These are phyloP conservation scores for Thoreauomyces humboldtii DNA, from an alignment of 192 early-diverging fungal genomes.

Conservation along the genomic window DNA sequence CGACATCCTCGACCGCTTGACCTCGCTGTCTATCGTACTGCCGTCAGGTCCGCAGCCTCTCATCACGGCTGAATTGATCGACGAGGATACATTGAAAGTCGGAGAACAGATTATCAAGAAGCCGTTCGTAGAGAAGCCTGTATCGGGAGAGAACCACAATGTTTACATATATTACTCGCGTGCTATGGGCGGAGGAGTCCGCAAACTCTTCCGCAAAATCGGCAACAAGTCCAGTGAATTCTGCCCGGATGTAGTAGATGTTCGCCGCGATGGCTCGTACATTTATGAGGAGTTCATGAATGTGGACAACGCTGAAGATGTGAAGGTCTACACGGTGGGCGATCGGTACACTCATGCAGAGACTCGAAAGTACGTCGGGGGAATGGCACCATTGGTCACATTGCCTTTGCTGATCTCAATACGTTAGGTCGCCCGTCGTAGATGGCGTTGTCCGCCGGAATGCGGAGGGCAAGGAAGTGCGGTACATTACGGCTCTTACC, in stretches of 20 bases:
- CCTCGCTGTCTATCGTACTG: conserved; percentile 39
- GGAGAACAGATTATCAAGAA: conserved; percentile 72
- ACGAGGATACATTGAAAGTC: conserved; percentile 65
- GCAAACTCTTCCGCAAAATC: conserved; percentile 53
- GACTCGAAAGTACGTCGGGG: conserved; percentile 73
- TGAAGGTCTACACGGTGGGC: conserved; percentile 97
- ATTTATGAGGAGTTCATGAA: conserved; percentile 95
- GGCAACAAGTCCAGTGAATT: conserved; percentile 96
- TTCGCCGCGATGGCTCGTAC: conserved; percentile 77
- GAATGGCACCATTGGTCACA: neutral
- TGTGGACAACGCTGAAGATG: conserved; percentile 93
- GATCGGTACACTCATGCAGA: conserved; percentile 89
- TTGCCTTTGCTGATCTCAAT: too few relatives aligned
- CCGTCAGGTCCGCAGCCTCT: conserved; percentile 5
- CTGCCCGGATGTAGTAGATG: conserved; percentile 59
- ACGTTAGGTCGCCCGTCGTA: conserved; percentile 83
- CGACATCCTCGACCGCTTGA: conserved; percentile 53
- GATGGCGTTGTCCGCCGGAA: conserved; percentile 94
- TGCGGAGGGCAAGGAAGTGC: conserved; percentile 95
- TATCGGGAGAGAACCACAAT: conserved; percentile 95
- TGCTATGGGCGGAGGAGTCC: conserved; percentile 68
- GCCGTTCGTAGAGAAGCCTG: conserved; percentile 97
- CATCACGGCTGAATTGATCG: conserved; percentile 22
- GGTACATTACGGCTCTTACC: conserved; percentile 83
- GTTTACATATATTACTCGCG: conserved; percentile 91